Conservation (phyloP, 352 stramenopile species). For the Globisporangium iwayamae region DNA sequence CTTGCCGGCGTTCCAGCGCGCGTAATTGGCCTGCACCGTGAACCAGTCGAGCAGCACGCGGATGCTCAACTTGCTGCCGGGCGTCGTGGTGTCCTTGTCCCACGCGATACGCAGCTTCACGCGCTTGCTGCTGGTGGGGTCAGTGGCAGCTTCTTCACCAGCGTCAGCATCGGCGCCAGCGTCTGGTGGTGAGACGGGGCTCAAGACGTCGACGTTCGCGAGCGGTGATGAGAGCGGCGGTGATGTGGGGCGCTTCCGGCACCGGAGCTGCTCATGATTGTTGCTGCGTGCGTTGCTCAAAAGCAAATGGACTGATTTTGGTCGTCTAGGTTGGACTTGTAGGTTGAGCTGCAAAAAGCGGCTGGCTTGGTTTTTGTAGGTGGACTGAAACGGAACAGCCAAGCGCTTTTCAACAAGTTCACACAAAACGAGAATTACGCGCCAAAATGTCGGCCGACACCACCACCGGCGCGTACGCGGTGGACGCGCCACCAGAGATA, state of each 20-base stretch:
- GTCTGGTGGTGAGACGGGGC: background rate
- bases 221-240: background rate
- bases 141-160: too few species aligned
- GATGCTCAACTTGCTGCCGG: slow-evolving; percentile 68
- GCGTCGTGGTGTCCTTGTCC: slow-evolving; percentile 60
- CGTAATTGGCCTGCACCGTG: slow-evolving; percentile 50
- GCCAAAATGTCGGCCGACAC: background rate
- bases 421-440: too few species aligned
- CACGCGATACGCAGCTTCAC: slow-evolving; percentile 62
- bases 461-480: background rate
- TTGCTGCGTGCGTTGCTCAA: too few species aligned
- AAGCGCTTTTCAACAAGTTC: too few species aligned
- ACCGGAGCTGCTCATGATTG: background rate
- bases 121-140: background rate
- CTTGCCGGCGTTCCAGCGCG: slow-evolving; percentile 61
- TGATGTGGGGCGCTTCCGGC: background rate
- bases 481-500: background rate
- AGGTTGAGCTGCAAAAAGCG: background rate
- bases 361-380: background rate
- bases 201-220: background rate
- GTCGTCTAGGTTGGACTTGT: background rate
- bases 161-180: background rate
- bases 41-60: slow-evolving; percentile 67
- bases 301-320: background rate
- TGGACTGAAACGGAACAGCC: too few species aligned